Base-by-base conservation (phyloP, 192 early-diverging fungal species). In the Linnemannia elongata region DNA sequence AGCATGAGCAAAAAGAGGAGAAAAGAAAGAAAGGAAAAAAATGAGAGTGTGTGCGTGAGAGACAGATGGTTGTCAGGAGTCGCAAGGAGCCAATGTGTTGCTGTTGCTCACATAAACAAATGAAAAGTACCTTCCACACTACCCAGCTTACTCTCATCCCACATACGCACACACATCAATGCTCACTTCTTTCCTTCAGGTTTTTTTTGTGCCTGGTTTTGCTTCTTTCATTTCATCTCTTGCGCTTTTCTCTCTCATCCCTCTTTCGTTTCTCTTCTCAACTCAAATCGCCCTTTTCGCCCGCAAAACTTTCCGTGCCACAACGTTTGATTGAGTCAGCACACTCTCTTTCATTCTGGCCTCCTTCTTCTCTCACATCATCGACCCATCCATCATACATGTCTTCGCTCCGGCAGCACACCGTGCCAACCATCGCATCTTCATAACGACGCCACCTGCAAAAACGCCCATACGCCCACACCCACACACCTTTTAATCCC, bases 131-230 rank as follows among this genome's bases (percentile, higher is more conserved):
- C 7, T 20, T 52, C 22, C 57, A 63, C 27, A 63, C 27, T 30
- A 63, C 27, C 30, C 30, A 33, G n/a, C 55, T 27, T 57, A 57
- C 55, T 57, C 55, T 52, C 49, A 15, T 52, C 49, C 49, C 49
- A 17, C 17, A 49, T 24, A n/a, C 54, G 15, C 44, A 45, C 44
- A 15, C 44, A 57, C 55, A 57, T 57, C 24, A 57, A 1, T 66
- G 30, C 60, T 66, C 60, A 33, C 1, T 66, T 66, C 60, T 35
- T 66, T 33, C 12, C 55, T 60, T 24, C 60, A 66, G 17, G 6
- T 49, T 30, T 72, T 72, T 72, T 72, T 71, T 44, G 38, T 44
- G 49, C 49, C 17, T 52, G 17, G 49, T 52, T 52, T 52, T 52
- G 20, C 49, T 52, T 52, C 49, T 52, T 52, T 52, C 49, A 52